Evolutionary conservation across 805 yeast genomes (phyloP).

Genomic region (Sugiyamaella lignohabitans): DNA sequence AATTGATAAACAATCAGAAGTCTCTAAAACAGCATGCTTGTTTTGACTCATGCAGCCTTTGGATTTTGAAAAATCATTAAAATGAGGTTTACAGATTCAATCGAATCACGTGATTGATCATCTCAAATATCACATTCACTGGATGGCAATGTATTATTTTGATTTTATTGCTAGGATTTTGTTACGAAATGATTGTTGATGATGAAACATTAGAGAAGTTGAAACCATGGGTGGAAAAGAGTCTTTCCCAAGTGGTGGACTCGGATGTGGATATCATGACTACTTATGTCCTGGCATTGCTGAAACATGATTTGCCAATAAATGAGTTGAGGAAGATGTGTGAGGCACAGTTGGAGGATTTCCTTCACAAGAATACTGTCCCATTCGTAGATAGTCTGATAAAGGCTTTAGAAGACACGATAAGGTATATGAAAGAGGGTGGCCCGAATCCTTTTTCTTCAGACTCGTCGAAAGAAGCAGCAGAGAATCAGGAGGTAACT

Average conservation of each 20-base stretch:
- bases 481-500: background rate
- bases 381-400: slow-evolving; percentile 33
- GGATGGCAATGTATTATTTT: no score
- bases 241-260: slow-evolving; percentile 26
- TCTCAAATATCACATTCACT: no score
- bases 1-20: no score
- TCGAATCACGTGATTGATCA: no score
- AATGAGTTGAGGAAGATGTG: slow-evolving; percentile 32
- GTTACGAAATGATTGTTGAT: slow-evolving; percentile 20
- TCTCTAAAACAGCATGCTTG: no score
- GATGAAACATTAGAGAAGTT: slow-evolving; percentile 14
- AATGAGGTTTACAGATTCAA: no score
- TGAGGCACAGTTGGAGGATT: slow-evolving; percentile 36
- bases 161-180: no score
- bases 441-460: no score
- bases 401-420: slow-evolving; percentile 22
- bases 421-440: background rate
- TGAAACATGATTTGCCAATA: slow-evolving; percentile 34
- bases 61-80: no score
- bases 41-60: no score
- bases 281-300: slow-evolving; percentile 40
- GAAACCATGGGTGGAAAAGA: slow-evolving; percentile 21
- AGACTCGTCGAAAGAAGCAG: no score
- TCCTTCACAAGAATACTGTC: slow-evolving; percentile 31
- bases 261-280: slow-evolving; percentile 40